A percentile compares a stretch with the other conserved stretches of the same genome.
Evolutionary conservation across 352 stramenopile genomes (phyloP).

Genomic region (Phytophthora sojae): DNA sequence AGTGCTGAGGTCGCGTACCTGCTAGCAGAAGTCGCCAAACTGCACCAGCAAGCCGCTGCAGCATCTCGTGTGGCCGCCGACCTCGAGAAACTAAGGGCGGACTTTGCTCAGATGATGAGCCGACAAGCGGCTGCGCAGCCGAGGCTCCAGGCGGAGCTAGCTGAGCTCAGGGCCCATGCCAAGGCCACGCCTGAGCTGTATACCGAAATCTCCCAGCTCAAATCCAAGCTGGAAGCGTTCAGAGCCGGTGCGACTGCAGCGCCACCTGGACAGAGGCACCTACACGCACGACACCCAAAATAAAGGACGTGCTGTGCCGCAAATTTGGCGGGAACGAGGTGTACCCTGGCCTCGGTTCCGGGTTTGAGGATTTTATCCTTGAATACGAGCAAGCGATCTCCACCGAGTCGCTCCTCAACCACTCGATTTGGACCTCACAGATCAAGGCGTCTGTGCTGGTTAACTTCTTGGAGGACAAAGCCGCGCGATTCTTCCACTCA

Average conservation of each 20-base stretch:
- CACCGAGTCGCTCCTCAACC: constrained; percentile 2
- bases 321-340: constrained; percentile 11
- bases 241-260: neutral
- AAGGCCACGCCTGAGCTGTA: neutral
- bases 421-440: constrained; percentile 2
- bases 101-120: constrained; percentile 4
- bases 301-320: constrained; percentile 2
- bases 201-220: constrained; percentile 1
- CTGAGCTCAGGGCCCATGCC: neutral
- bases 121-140: neutral
- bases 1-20: neutral
- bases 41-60: neutral
- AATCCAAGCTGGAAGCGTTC: neutral
- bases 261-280: too few species aligned
- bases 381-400: constrained; percentile 10
- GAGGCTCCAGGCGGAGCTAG: neutral
- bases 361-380: constrained; percentile 17
- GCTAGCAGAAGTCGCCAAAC: neutral
- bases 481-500: constrained; percentile 8
- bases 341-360: neutral
- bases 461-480: constrained; percentile 7
- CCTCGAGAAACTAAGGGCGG: neutral
- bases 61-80: neutral
- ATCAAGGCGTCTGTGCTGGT: constrained; percentile 10
- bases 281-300: neutral